A percentile compares a stretch with the other conserved stretches of the same genome.
Evolutionary conservation across 2,329 filamentous ascomycete species (phyloP).

Genomic region (Ceratocystis diversiconidia): DNA sequence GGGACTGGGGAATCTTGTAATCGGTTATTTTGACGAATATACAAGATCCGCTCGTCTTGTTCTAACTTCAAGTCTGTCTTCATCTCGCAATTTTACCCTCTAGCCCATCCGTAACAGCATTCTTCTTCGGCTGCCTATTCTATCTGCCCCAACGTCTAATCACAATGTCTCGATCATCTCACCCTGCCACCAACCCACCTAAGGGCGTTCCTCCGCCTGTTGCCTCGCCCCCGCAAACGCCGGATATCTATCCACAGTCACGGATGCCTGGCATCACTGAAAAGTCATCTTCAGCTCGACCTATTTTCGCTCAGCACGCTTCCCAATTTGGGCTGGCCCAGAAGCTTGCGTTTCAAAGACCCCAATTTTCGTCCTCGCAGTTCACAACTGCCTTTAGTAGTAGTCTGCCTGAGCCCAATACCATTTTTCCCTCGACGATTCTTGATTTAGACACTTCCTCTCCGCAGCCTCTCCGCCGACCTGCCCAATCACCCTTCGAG

Average conservation of each 20-base stretch:
- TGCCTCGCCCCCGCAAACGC: constrained; percentile 9
- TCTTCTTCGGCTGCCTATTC: background rate
- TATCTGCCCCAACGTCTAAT: background rate
- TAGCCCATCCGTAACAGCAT: background rate
- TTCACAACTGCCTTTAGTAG: background rate
- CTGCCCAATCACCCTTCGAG: constrained; percentile 11
- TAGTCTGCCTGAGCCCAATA: background rate
- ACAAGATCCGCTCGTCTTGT: background rate
- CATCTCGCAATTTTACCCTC: background rate
- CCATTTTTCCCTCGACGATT: constrained; percentile 1
- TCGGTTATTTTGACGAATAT: background rate
- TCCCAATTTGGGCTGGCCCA: background rate
- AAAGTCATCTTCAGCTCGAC: background rate
- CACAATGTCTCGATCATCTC: constrained; percentile 12
- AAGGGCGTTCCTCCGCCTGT: constrained; percentile 12
- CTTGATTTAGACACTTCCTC: background rate
- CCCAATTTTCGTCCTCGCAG: background rate
- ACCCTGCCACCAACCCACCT: background rate
- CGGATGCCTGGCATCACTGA: background rate
- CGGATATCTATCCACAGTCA: constrained; percentile 1
- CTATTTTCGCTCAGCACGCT: background rate
- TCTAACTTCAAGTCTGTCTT: background rate
- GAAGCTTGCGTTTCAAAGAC: background rate
- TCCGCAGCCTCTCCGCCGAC: constrained; percentile 7
- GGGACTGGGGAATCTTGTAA: constrained; percentile 5